These are phyloP conservation scores for Talaromyces borbonicus DNA, from an alignment of 495 filamentous ascomycete species.

Conservation along the genomic window DNA sequence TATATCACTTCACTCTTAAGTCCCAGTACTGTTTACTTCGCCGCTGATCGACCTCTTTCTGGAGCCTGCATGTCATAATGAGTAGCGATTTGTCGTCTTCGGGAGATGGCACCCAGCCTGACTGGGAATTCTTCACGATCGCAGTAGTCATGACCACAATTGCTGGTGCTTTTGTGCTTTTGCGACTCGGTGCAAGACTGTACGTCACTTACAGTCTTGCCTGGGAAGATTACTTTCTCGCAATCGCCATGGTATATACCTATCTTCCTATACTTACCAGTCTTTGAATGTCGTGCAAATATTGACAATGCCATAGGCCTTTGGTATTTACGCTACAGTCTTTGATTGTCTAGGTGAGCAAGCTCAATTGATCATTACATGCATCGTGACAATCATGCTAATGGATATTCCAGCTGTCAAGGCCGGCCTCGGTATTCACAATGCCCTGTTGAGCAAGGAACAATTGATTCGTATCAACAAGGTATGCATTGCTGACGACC, in stretches of 20 bases:
- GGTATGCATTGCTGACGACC: not conserved
- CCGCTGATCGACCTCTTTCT: not conserved
- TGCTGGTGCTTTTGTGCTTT: not conserved
- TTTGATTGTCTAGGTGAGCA: not conserved
- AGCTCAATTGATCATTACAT: not conserved
- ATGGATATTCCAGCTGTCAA: slow-evolving; percentile 2
- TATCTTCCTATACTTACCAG: not conserved
- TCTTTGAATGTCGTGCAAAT: not conserved
- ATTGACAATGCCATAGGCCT: not conserved
- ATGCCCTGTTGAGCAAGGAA: not conserved
- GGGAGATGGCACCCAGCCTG: not conserved
- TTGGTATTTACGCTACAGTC: slow-evolving; percentile 4
- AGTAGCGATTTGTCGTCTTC: not conserved
- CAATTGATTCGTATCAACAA: not conserved
- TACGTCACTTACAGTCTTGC: not conserved
- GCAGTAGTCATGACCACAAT: not conserved
- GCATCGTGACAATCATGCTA: not conserved
- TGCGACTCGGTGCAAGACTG: not conserved
- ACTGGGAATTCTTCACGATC: not conserved
- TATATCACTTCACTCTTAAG: too few species aligned
- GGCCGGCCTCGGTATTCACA: not conserved
- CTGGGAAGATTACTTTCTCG: slow-evolving; percentile 7
- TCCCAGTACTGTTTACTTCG: too few species aligned
- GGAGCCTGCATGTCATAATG: not conserved
- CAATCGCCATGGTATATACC: slow-evolving; percentile 4